These are phyloP conservation scores for Phytophthora agathidicida DNA, from an alignment of 352 stramenopile genomes.

Conservation along the genomic window DNA sequence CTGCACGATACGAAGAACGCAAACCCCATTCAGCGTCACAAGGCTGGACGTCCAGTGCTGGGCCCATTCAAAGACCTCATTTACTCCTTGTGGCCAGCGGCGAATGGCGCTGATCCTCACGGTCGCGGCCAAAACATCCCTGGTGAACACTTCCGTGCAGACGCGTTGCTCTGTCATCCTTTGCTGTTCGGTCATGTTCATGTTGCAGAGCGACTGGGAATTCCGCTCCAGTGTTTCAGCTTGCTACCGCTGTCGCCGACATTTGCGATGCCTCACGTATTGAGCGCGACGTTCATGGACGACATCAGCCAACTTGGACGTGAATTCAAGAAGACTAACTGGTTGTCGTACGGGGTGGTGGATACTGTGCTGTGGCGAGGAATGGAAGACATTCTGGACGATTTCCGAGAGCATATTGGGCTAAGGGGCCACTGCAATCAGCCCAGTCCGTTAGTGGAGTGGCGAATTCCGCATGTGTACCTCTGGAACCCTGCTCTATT, in stretches of 20 bases:
- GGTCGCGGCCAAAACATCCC: conserved; percentile 29
- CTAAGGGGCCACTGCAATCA: conserved; percentile 34
- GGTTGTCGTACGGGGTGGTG: conserved; percentile 47
- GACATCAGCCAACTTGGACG: conserved; percentile 28
- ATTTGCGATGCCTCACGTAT: conserved; percentile 48
- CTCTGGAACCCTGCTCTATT: conserved; percentile 47
- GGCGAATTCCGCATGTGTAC: conserved; percentile 52
- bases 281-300: conserved; percentile 40
- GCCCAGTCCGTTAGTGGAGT: conserved; percentile 41
- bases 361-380: conserved; percentile 43
- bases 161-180: conserved; percentile 49
- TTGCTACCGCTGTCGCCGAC: conserved; percentile 44
- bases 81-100: conserved; percentile 45
- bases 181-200: conserved; percentile 45
- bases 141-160: conserved; percentile 46
- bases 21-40: conserved; percentile 34
- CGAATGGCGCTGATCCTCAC: conserved; percentile 34
- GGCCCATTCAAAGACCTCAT: conserved; percentile 37
- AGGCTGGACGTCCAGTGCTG: conserved; percentile 22
- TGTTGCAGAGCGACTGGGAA: conserved; percentile 48
- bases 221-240: conserved; percentile 52
- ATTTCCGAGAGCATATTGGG: conserved; percentile 48
- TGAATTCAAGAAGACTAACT: conserved; percentile 44
- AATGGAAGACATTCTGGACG: conserved; percentile 38
- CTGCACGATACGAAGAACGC: conserved; percentile 36